phyloP scores from a whole-genome alignment of 768 basidiomycete genomes.

The Macrolepiota dolichaula region DNA sequence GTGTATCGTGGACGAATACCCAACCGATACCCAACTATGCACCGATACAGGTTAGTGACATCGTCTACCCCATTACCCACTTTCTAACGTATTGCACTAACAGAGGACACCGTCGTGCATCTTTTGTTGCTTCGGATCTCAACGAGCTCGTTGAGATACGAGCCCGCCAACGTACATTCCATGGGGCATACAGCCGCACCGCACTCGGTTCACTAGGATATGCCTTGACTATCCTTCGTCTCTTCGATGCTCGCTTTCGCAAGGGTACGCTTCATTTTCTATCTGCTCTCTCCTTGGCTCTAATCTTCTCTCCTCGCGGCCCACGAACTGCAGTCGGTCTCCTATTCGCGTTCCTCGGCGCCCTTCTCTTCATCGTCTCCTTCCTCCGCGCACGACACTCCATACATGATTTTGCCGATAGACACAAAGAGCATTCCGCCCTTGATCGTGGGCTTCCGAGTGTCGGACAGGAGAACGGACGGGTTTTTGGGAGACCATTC shows the following conservation, averaged over 20 bases:
- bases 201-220: conserved; percentile 75
- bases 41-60: conserved; percentile 15
- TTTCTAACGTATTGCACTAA: not conserved
- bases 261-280: conserved; percentile 45
- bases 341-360: conserved; percentile 60
- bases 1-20: not conserved
- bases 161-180: conserved; percentile 78
- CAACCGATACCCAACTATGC: not conserved
- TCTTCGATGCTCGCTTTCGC: conserved; percentile 77
- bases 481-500: conserved; percentile 75
- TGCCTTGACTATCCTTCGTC: conserved; percentile 66
- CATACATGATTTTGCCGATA: conserved; percentile 75
- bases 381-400: conserved; percentile 64
- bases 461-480: conserved; percentile 55
- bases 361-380: conserved; percentile 53
- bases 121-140: conserved; percentile 50
- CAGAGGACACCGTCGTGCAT: conserved; percentile 36
- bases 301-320: not conserved
- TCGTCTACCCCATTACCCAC: not conserved
- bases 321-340: conserved; percentile 43
- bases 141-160: conserved; percentile 70
- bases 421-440: conserved; percentile 30
- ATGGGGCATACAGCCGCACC: conserved; percentile 77
- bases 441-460: conserved; percentile 42
- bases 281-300: not conserved